Base-by-base conservation (phyloP, 257 asterid species). In the Schizonepeta tenuifolia region DNA sequence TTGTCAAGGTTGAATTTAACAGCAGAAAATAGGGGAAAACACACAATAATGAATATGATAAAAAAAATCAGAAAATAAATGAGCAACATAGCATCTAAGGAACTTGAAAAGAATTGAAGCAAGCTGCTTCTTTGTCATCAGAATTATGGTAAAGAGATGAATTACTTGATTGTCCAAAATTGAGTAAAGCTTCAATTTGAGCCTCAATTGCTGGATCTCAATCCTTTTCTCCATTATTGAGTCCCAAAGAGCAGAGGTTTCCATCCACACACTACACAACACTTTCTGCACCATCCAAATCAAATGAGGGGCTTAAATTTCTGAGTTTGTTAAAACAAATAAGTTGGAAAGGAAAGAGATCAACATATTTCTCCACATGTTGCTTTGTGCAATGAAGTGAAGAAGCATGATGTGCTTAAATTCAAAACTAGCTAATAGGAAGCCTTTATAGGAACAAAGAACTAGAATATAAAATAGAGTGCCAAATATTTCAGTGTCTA, bases 131-230 rank as follows among this genome's bases (percentile, higher is more conserved):
- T 44, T 33, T 53, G 14, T 24, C 67, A 49, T 63, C 55, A 56
- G 18, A 33, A 18, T 50, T 11, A 51, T 36, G 18, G 35, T 47
- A 8, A 65, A 64, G 69, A 65, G 80, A 54, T 71, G 36, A 66
- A 76, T 72, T 79, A 89, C 98, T 88, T 94, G 95, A 66, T 83
- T 82, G 66, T 85, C 82, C 82, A 94, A 70, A 83, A 91, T 81
- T 31, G 90, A 72, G 73, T 68, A 79, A 61, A 94, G 87, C 78
- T 81, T 89, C 84, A 81, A 67, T 79, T 82, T 87, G 84, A 89
- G 80, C 80, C 78, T 84, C 77, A 88, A 71, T 80, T 82, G 90
- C 82, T 84, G 91, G 76, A 94, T 88, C 41, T 77, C 82, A 72
- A 73, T 82, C 82, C 91, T 83, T 78, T 83, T 89, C 83, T 82